Evolutionary conservation across 164 flowering plant species (phyloP), one percentile per base, ranked within the genome.

Genomic region (Vitis rotundifolia): DNA sequence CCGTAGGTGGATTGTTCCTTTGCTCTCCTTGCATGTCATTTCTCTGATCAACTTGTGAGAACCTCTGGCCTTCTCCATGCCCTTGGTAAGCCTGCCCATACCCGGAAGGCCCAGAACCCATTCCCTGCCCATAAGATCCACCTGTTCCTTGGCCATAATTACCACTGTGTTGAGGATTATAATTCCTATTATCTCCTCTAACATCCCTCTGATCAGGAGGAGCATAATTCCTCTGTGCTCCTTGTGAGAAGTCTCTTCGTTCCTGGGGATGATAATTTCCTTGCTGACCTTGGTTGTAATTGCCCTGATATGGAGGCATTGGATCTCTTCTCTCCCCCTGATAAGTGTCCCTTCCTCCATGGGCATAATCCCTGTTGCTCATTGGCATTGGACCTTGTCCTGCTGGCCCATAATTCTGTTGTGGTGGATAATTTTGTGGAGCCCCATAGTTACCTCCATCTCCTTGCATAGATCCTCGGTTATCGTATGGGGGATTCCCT

Each of bases 241-340:
- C 79, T 64, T 71, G 77, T 37, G 68, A 73, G 52, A 64, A 73
- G 54, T 73, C 66, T 68, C 75, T 62, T 14, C 13, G 76, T n/a
- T 70, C 73, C 55, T 64, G 75, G 14, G 80, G 68, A 59, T 68
- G 16, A 64, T 51, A 75, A 71, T 77, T 80, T 63, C 80, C 76
- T 58, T 61, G 77, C 50, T 29, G 57, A 15, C 65, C 74, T 59
- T 63, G 85, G 76, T 72, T 81, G 74, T 70, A 76, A 31, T 73
- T 79, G 9, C 83, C 77, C 67, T 72, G 76, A 44, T 72, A 61
- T 22, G 71, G 44, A 71, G 79, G 82, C 51, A 53, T 31, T 49
- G 80, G 63, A 51, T 76, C 77, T 56, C 77, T 72, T 52, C 78
- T 69, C 44, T 78, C 80, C 10, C 81, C 73, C 70, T 75, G 89